These are phyloP conservation scores for Ceratobasidium sp. DNA, from an alignment of 1,284 basidiomycete species.

Conservation along the genomic window DNA sequence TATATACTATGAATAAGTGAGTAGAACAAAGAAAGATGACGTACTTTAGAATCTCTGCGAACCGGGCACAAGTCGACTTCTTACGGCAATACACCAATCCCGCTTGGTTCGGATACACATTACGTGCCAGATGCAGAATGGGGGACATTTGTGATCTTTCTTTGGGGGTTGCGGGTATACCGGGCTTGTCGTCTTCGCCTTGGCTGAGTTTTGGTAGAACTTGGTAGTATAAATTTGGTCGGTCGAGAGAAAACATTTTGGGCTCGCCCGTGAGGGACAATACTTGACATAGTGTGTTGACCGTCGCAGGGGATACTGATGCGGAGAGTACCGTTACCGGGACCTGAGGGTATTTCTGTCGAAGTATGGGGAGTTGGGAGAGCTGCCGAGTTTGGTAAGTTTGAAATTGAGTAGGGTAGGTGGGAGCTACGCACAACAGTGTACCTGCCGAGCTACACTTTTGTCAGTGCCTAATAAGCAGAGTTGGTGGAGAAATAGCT, in stretches of 20 bases:
- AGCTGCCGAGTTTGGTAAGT: not conserved
- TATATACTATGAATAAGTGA: not conserved
- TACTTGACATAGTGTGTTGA: not conserved
- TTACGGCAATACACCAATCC: conserved; percentile 30
- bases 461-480: too few relatives aligned
- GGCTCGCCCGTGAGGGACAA: not conserved
- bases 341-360: conserved; percentile 15
- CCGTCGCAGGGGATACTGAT: conserved; percentile 19
- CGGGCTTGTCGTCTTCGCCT: conserved; percentile 10
- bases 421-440: not conserved
- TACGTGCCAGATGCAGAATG: conserved; percentile 2
- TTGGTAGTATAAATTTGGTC: conserved; percentile 26
- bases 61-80: conserved; percentile 4
- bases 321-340: conserved; percentile 27
- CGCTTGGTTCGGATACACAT: conserved; percentile 4
- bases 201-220: conserved; percentile 11
- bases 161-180: not conserved
- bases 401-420: not conserved
- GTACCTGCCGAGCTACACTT: conserved; percentile 4
- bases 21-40: not conserved
- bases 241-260: conserved; percentile 22
- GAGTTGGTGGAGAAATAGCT: not conserved
- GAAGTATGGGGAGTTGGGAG: conserved; percentile 4
- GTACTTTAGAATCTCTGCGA: conserved; percentile 27
- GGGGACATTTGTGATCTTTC: conserved; percentile 11